Evolutionary conservation across 2,329 filamentous ascomycete species (phyloP).

Genomic region (Thielaviopsis punctulata): DNA sequence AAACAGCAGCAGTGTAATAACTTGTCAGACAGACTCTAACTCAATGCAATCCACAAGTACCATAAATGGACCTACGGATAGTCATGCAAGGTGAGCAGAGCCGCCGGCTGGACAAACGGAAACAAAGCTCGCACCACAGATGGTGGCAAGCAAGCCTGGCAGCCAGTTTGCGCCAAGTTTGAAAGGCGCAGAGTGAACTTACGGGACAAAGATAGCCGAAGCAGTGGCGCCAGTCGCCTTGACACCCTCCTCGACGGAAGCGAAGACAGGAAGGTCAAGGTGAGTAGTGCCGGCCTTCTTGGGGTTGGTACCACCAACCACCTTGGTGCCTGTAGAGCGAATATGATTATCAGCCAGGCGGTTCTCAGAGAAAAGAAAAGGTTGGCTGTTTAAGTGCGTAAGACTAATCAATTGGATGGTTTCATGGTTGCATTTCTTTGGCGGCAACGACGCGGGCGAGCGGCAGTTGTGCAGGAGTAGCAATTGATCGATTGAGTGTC

Average conservation of each 20-base stretch:
- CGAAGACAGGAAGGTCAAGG: conserved; percentile 84
- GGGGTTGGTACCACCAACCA: conserved; percentile 95
- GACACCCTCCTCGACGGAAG: conserved; percentile 70
- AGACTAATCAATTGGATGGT: neutral
- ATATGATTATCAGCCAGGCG: conserved; percentile 5
- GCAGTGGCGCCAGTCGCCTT: conserved; percentile 82
- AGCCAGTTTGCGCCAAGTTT: neutral
- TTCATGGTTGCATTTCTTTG: neutral
- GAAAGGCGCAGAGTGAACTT: conserved; percentile 20
- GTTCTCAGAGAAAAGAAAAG: neutral
- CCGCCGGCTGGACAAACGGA: neutral
- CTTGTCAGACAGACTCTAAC: neutral
- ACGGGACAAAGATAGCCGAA: conserved; percentile 93
- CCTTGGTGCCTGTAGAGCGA: conserved; percentile 61
- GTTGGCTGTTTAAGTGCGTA: too few species aligned
- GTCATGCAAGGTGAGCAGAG: neutral
- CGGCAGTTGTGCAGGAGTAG: neutral
- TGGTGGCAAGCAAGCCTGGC: neutral
- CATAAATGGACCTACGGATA: too few species aligned
- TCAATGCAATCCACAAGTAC: neutral
- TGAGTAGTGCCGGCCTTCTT: conserved; percentile 92
- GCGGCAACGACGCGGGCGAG: neutral
- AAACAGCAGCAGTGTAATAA: neutral
- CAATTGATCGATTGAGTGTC: neutral
- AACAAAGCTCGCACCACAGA: neutral